Conservation (phyloP, 768 basidiomycete species). For the Megacollybia marginata region DNA sequence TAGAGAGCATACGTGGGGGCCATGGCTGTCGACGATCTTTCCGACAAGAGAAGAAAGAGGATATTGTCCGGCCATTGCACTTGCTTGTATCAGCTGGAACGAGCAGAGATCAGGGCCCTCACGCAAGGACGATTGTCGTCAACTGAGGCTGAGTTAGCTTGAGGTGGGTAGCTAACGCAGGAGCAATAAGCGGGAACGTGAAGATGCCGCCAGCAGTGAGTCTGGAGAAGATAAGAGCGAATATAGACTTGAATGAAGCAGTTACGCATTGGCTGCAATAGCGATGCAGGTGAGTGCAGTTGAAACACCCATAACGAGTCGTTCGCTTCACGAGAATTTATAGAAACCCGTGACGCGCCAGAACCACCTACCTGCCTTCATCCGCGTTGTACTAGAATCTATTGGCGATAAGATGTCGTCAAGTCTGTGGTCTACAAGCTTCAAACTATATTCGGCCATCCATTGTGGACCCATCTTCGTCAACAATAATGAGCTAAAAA, state of each 20-base stretch:
- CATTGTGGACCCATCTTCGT: too few species aligned
- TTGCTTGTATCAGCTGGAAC: slow-evolving; percentile 16
- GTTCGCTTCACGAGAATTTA: too few species aligned
- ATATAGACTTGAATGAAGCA: not conserved
- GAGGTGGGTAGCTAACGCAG: slow-evolving; percentile 47
- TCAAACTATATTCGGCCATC: too few species aligned
- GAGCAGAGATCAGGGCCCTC: slow-evolving; percentile 16
- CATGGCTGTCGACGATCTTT: slow-evolving; percentile 57
- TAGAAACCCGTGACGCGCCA: too few species aligned
- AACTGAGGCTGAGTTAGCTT: slow-evolving; percentile 71
- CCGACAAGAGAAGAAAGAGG: slow-evolving; percentile 67
- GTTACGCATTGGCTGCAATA: slow-evolving; percentile 12
- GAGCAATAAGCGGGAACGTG: slow-evolving; percentile 70
- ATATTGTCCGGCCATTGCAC: slow-evolving; percentile 82
- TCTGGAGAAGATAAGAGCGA: slow-evolving; percentile 25
- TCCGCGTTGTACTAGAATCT: too few species aligned
- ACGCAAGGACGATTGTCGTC: slow-evolving; percentile 75
- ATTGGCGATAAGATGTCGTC: too few species aligned
- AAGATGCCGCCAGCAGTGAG: slow-evolving; percentile 75
- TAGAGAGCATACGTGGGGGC: slow-evolving; percentile 54
- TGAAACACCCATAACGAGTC: too few species aligned
- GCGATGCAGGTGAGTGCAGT: slow-evolving; percentile 3
- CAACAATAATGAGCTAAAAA: too few species aligned
- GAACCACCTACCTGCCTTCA: too few species aligned
- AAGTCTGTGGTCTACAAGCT: too few species aligned